Evolutionary conservation across 176 grass and related monocot species (phyloP).

Genomic region (Calamus simplicifolius): DNA sequence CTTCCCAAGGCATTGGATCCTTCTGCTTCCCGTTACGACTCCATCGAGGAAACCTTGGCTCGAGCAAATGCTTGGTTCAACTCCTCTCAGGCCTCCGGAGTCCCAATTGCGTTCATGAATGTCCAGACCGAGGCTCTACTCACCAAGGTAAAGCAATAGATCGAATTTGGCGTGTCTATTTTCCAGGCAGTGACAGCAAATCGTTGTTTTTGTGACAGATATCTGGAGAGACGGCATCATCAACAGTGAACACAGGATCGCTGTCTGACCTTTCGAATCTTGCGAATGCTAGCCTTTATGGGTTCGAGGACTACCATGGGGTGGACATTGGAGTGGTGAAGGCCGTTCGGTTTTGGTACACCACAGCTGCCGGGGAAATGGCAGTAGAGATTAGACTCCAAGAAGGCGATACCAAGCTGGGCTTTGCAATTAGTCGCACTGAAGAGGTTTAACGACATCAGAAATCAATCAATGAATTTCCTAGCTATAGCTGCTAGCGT

Average conservation of each 20-base stretch:
- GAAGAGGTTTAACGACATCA: not conserved
- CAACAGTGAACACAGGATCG: conserved; percentile 7
- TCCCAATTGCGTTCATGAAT: conserved; percentile 14
- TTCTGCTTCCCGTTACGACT: conserved; percentile 1
- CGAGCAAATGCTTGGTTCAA: conserved; percentile 7
- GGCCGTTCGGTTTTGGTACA: conserved; percentile 19
- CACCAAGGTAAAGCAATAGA: conserved; percentile 1
- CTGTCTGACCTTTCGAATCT: conserved; percentile 11
- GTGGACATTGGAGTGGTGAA: conserved; percentile 19
- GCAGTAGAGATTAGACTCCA: conserved; percentile 9
- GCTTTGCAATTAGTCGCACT: conserved; percentile 9
- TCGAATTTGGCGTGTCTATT: too few species aligned
- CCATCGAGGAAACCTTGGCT: conserved; percentile 15
- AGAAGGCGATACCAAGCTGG: conserved; percentile 17
- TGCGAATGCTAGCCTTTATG: conserved; percentile 14
- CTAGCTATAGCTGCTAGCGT: too few species aligned
- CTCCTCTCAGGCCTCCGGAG: conserved; percentile 4
- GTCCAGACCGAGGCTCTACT: conserved; percentile 16
- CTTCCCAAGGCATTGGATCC: conserved; percentile 13
- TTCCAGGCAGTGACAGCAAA: too few species aligned
- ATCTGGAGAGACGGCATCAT: conserved; percentile 15
- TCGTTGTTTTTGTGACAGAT: not conserved
- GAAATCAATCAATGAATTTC: too few species aligned
- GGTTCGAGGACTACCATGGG: conserved; percentile 20
- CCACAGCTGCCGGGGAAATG: not conserved